These are phyloP conservation scores for Lachnellula hyalina DNA, from an alignment of 2,329 filamentous ascomycete genomes.

Conservation along the genomic window DNA sequence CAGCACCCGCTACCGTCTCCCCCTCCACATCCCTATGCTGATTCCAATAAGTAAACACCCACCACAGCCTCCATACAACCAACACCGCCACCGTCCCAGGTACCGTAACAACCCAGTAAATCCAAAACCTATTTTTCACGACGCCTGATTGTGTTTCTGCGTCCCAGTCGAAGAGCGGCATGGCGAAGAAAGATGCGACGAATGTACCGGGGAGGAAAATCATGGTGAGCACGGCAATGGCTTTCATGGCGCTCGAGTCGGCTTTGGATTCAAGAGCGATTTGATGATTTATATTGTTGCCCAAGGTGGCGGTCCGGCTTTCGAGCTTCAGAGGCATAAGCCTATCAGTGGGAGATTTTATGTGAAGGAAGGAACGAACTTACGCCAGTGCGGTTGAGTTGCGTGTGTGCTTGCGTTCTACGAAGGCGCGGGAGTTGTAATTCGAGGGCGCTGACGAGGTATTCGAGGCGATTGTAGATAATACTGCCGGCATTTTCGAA, in stretches of 20 bases:
- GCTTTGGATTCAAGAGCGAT: neutral
- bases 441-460: neutral
- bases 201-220: constrained; percentile 7
- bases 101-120: constrained; percentile 6
- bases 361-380: neutral
- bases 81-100: constrained; percentile 2
- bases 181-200: constrained; percentile 6
- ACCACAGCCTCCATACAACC: neutral
- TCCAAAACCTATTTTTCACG: neutral
- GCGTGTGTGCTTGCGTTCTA: neutral
- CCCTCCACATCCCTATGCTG: neutral
- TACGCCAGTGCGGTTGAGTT: neutral
- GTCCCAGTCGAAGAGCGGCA: constrained; percentile 11
- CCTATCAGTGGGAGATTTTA: neutral
- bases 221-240: constrained; percentile 12
- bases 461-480: neutral
- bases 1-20: neutral
- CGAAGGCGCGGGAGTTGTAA: neutral
- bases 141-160: neutral
- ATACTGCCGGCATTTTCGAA: neutral
- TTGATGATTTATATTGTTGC: neutral
- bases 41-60: neutral
- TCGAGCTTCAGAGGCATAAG: neutral
- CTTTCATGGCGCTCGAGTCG: constrained; percentile 7
- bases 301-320: neutral